Evolutionary conservation across 495 filamentous ascomycete species (phyloP).

Genomic region (Xylaria venustula): DNA sequence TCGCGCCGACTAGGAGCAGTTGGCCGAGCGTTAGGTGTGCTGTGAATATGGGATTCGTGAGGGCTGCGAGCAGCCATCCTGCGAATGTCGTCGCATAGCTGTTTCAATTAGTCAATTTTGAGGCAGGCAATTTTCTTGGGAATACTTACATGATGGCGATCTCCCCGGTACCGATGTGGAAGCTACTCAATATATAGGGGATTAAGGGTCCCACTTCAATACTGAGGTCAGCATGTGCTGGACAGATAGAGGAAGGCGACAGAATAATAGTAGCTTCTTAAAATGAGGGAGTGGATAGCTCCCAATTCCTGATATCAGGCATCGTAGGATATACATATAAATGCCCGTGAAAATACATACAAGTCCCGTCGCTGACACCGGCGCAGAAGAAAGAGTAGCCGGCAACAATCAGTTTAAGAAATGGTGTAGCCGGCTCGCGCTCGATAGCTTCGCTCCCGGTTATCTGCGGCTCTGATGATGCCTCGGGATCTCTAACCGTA

Average conservation of each 20-base stretch:
- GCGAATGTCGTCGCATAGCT: conserved; percentile 43
- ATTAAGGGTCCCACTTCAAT: conserved; percentile 47
- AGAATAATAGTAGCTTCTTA: not conserved
- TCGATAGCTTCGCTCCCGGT: conserved; percentile 11
- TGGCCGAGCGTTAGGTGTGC: conserved; percentile 44
- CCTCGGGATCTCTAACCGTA: conserved; percentile 14
- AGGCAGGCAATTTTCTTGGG: too few species aligned
- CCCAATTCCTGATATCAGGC: not conserved
- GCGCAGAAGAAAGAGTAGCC: conserved; percentile 54
- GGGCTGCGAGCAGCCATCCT: conserved; percentile 49
- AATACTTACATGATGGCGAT: conserved; percentile 46
- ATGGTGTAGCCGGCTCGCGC: conserved; percentile 19
- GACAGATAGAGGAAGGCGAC: not conserved
- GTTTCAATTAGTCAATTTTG: not conserved
- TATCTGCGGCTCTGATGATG: conserved; percentile 5
- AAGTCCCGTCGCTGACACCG: conserved; percentile 53
- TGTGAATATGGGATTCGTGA: conserved; percentile 47
- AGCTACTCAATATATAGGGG: conserved; percentile 52
- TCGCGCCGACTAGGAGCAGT: conserved; percentile 48
- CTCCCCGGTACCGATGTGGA: conserved; percentile 46
- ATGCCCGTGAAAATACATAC: not conserved
- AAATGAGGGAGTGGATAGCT: not conserved
- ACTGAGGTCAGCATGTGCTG: not conserved
- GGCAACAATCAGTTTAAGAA: conserved; percentile 46
- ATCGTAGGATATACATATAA: too few species aligned